Percentiles rank a stretch among this genome's conserved stretches.
phyloP scores from a whole-genome alignment of 164 flowering plant genomes.

The Piper betle region DNA sequence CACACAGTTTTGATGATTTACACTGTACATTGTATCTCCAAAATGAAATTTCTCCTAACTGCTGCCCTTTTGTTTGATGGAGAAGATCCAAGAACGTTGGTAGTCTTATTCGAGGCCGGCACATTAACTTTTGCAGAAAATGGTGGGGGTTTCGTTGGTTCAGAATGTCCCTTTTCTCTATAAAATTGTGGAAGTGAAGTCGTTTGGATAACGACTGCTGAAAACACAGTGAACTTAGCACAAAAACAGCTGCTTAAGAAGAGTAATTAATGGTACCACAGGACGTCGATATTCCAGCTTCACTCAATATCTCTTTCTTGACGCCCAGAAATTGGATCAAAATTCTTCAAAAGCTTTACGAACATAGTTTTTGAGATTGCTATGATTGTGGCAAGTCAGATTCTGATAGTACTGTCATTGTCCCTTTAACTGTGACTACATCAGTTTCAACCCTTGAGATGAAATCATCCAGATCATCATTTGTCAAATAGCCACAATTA shows the following conservation, averaged over 20 bases:
- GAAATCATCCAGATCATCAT: slow-evolving; percentile 30
- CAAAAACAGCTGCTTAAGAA: background rate
- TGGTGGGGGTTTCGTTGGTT: slow-evolving; percentile 37
- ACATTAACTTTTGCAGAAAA: slow-evolving; percentile 74
- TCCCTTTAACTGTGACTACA: slow-evolving; percentile 12
- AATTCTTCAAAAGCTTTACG: background rate
- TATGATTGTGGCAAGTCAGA: slow-evolving; percentile 49
- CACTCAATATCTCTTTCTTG: slow-evolving; percentile 55
- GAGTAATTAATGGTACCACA: slow-evolving; percentile 42
- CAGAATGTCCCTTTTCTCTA: slow-evolving; percentile 29
- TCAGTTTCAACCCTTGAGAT: slow-evolving; percentile 17
- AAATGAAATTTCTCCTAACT: slow-evolving; percentile 2
- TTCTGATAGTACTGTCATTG: slow-evolving; percentile 25
- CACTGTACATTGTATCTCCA: background rate
- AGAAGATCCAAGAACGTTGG: slow-evolving; percentile 21
- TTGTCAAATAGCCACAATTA: slow-evolving; percentile 6
- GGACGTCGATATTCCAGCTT: slow-evolving; percentile 45
- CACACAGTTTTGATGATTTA: no score
- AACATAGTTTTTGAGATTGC: no score
- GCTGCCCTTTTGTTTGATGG: slow-evolving; percentile 17
- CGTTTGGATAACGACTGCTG: background rate
- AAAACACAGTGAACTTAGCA: background rate
- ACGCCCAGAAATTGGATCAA: slow-evolving; percentile 32
- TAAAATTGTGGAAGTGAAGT: background rate
- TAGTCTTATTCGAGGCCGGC: slow-evolving; percentile 38